phyloP scores from a whole-genome alignment of 2,329 filamentous ascomycete species.

The Diplocarpon rosae region DNA sequence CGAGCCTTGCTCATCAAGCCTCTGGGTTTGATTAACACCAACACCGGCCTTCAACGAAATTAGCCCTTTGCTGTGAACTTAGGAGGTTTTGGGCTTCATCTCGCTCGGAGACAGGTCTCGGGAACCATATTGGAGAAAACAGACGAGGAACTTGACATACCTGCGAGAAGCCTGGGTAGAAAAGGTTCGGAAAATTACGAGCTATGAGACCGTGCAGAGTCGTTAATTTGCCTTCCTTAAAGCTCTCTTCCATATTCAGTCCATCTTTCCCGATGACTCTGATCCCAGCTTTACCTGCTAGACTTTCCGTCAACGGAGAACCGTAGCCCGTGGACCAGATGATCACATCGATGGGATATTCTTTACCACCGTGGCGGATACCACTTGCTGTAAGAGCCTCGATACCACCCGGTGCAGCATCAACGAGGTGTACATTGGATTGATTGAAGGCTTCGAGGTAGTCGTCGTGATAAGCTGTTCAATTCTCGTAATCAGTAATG shows the following conservation, averaged over 20 bases:
- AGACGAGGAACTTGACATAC: too few species aligned
- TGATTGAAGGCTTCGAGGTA: constrained; percentile 49
- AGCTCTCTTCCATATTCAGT: constrained; percentile 35
- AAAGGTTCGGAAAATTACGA: constrained; percentile 43
- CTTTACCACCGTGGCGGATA: constrained; percentile 35
- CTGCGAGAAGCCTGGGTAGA: constrained; percentile 37
- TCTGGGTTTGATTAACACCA: constrained; percentile 30
- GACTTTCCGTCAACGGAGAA: constrained; percentile 10
- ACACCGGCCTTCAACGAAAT: constrained; percentile 20
- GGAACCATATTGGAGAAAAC: too few species aligned
- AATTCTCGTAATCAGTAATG: too few species aligned
- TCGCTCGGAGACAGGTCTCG: too few species aligned
- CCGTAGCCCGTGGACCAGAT: constrained; percentile 34
- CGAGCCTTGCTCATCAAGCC: constrained; percentile 28
- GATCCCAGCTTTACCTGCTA: constrained; percentile 28
- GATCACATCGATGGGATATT: constrained; percentile 38
- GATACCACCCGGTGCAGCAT: constrained; percentile 45
- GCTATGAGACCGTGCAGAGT: constrained; percentile 42
- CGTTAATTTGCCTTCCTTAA: constrained; percentile 30
- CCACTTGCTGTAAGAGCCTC: constrained; percentile 35
- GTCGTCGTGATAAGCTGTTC: constrained; percentile 41
- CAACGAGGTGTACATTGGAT: constrained; percentile 46
- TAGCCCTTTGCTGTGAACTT: too few species aligned
- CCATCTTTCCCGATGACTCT: constrained; percentile 35
- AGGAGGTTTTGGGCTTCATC: too few species aligned